phyloP scores from a whole-genome alignment of 2,329 filamentous ascomycete genomes.

The Fusarium poae region DNA sequence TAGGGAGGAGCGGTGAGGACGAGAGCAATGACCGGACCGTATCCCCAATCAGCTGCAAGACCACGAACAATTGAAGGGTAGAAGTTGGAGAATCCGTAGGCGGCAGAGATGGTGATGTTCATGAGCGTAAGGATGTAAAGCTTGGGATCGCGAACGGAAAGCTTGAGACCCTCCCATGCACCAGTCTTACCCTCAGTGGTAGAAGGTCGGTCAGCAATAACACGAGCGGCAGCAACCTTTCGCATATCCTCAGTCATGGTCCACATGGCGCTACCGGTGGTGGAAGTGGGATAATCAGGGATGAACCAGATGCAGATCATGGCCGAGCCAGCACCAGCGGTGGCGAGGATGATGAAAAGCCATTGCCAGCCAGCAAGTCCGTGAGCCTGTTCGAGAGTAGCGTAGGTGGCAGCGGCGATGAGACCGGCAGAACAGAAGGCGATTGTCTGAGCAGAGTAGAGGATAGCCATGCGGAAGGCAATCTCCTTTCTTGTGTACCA shows the following conservation, averaged over 20 bases:
- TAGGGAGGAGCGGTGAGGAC: constrained; percentile 18
- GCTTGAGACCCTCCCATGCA: constrained; percentile 24
- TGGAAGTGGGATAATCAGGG: constrained; percentile 15
- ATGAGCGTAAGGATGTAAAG: constrained; percentile 26
- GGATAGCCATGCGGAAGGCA: constrained; percentile 14
- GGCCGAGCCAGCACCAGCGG: constrained; percentile 15
- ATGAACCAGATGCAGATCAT: constrained; percentile 29
- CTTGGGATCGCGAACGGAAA: constrained; percentile 16
- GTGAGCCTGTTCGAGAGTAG: neutral
- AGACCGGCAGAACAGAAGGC: constrained; percentile 23
- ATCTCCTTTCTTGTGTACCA: constrained; percentile 24
- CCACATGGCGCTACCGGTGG: constrained; percentile 12
- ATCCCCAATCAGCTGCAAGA: constrained; percentile 16
- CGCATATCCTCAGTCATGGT: constrained; percentile 21
- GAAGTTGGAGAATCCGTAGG: constrained; percentile 25
- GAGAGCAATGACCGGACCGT: constrained; percentile 15
- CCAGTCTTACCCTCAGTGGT: constrained; percentile 16
- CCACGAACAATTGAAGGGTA: constrained; percentile 21
- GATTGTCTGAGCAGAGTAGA: constrained; percentile 15
- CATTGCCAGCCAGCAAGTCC: constrained; percentile 26
- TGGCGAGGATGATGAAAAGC: constrained; percentile 20
- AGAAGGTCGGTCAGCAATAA: constrained; percentile 10
- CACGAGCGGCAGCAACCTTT: constrained; percentile 19
- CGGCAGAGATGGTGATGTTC: constrained; percentile 26
- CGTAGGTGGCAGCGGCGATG: constrained; percentile 9